Base-by-base conservation (phyloP, 2,329 filamentous ascomycete genomes). In the Ophiocordyceps camponoti-floridani region DNA sequence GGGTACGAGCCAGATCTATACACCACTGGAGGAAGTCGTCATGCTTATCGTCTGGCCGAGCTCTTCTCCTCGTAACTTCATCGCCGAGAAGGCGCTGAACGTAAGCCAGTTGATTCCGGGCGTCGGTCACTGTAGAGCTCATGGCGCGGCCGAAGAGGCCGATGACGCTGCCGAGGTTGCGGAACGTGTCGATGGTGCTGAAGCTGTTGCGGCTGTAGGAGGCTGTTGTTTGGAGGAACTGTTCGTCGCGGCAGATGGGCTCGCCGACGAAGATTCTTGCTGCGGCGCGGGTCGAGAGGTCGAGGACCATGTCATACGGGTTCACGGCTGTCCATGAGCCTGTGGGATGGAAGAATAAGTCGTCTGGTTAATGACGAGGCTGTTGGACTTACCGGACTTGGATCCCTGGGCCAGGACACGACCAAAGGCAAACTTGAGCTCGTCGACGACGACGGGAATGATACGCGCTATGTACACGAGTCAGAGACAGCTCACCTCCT, bases 11-110 rank as follows among this genome's bases (percentile, higher is more conserved):
- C 31, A 50, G 16, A 4, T 50, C 48, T 19, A 47, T 50, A 40
- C 48, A 50, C 48, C 48, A 50, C 30, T 50, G 48, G 2, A 50
- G 38, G 18, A 50, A 50, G 18, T 50, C 48, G 12, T 50, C 48
- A 27, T 41, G 44, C 42, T 46, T 44, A 13, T 48, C 47, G 18
- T 48, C 37, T 14, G 48, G 27, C 10, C 8, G 14, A 0, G 38
- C 30, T 27, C 45, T 45, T n/a, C 48, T 27, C 18, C 44, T 46
- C 27, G 42, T 14, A 4, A 49, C 46, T 26, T 49, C 46, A 3
- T 44, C 43, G n/a, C 44, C 44, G 2, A 49, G 48, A 11, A 48
- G 45, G 12, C 37, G 33, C n/a, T 50, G 47, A 16, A 50, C 47
- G 42, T 47, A 46, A 7, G 40, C 41, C n/a, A 48, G 33, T 26